Conservation (phyloP, 805 yeast species). For the Komagataella kurtzmanii region DNA sequence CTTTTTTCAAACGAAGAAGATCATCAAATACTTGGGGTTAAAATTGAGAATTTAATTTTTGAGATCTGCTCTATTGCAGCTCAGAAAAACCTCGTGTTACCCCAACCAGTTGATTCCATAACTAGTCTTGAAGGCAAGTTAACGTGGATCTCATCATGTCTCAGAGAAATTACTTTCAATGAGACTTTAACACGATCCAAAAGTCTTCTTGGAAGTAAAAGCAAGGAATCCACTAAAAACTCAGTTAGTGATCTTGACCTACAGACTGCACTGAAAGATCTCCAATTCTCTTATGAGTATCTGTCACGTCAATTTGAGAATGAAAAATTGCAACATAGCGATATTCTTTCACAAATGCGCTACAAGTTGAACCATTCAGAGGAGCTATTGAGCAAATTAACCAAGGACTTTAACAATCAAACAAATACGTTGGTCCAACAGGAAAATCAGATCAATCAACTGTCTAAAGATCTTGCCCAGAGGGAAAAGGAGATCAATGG, state of each 20-base stretch:
- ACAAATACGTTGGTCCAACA: conserved; percentile 20
- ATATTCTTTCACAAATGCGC: conserved; percentile 38
- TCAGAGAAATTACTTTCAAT: neutral
- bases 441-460: conserved; percentile 21
- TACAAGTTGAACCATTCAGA: conserved; percentile 36
- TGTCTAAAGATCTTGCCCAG: conserved; percentile 14
- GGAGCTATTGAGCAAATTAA: conserved; percentile 29
- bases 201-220: neutral
- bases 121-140: neutral
- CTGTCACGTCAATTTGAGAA: conserved; percentile 55
- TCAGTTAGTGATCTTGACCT: neutral
- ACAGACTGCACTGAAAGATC: conserved; percentile 45
- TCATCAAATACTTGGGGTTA: neutral
- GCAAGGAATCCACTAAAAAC: neutral
- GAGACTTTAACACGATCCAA: neutral
- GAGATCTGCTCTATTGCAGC: neutral
- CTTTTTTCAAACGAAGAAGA: neutral
- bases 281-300: conserved; percentile 60
- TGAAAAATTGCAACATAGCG: conserved; percentile 42
- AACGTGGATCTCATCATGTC: neutral
- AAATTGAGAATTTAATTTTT: neutral
- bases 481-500: conserved; percentile 28
- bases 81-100: neutral
- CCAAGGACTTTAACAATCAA: conserved; percentile 20
- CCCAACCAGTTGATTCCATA: neutral